Base-by-base conservation (phyloP, 805 yeast species). In the Candida oleophila region DNA sequence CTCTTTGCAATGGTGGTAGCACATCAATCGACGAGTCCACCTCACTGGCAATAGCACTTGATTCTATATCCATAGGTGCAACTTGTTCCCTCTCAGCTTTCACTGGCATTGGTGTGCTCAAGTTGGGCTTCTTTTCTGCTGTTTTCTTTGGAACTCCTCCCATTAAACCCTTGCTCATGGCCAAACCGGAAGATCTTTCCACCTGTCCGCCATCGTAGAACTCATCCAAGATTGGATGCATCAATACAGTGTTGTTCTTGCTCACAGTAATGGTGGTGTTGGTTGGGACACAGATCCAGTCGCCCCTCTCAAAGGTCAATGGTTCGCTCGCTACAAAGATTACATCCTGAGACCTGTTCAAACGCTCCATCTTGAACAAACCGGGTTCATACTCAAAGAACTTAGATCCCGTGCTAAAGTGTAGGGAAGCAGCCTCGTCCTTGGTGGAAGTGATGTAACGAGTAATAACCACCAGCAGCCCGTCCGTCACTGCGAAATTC, bases 301-400 rank as follows among this genome's bases (percentile, higher is more conserved):
- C 99, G 35, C 91, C 92, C 46, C 99, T 73, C 68, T 94, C 98
- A 64, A 94, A 94, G 0, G 99, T 94, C 47, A 94, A 74, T 0
- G 99, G 99, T 61, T 94, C 99, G 15, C 96, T 86, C 1, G 99
- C 96, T 42, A 94, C 94, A 84, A 94, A 86, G n/a, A 92, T 85
- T 15, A 94, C 92, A 64, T 89, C 92, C 65, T 92, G 97, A 8
- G 94, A 87, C 45, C 97, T 77, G 65, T 91, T 96, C 49, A 88
- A 73, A 45, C 99, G 77, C 65, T 94, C 97, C 97, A 94, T 90
- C 57, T 87, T 80, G 70, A 89, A 94, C 59, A 89, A 87, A 18
- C 97, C 96, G 1, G 96, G 96, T 51, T 82, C 87, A 59, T 85
- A 84, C 66, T 94, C 99, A 33, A 85, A 82, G 66, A 94, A 94